Evolutionary conservation across 192 early-diverging fungal genomes (phyloP).

Genomic region (Backusella luteola): DNA sequence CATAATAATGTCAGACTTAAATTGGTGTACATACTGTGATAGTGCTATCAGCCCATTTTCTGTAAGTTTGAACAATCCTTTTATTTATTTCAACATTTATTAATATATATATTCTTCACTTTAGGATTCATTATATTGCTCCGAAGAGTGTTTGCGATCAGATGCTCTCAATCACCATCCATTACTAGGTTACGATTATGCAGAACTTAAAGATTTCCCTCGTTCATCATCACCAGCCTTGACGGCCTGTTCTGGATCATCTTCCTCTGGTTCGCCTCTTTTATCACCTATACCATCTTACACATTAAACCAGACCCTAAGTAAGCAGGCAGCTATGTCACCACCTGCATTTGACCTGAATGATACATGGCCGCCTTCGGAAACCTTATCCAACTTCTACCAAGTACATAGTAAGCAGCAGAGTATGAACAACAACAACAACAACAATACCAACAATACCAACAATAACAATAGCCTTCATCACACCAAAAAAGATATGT

Average conservation of each 20-base stretch:
- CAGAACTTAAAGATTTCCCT: constrained; percentile 37
- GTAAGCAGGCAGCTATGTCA: not conserved
- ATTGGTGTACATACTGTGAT: constrained; percentile 5
- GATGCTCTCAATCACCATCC: constrained; percentile 36
- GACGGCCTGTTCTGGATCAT: constrained; percentile 13
- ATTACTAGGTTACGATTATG: constrained; percentile 35
- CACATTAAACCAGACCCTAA: not conserved
- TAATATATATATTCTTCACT: constrained; percentile 1
- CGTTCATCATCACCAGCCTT: constrained; percentile 23
- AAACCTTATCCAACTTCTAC: not conserved
- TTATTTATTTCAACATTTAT: not conserved
- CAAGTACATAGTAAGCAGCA: not conserved
- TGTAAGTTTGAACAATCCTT: not conserved
- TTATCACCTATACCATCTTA: constrained; percentile 16
- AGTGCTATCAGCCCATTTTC: not conserved
- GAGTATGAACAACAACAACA: not conserved
- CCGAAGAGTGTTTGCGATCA: constrained; percentile 29
- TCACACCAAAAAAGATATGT: not conserved
- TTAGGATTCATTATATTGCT: constrained; percentile 39
- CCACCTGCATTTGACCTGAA: constrained; percentile 16
- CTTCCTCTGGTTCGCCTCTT: constrained; percentile 15
- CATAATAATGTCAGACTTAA: not conserved
- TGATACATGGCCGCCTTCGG: not conserved
- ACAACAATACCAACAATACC: not conserved
- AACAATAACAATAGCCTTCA: not conserved